phyloP scores from a whole-genome alignment of 768 basidiomycete genomes.

The Tricholoma terreum region DNA sequence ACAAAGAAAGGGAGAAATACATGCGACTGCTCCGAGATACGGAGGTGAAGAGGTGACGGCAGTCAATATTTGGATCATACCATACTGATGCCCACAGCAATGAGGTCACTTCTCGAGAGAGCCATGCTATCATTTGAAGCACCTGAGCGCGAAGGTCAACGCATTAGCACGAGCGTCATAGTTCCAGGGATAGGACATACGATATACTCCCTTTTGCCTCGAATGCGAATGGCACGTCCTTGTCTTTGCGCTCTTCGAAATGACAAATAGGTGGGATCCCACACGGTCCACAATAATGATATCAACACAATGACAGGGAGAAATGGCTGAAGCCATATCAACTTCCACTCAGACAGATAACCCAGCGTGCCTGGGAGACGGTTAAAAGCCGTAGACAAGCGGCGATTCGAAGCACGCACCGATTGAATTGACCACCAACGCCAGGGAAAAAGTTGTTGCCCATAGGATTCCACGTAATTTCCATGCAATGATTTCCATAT shows the following conservation, averaged over 20 bases:
- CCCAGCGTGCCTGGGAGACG: slow-evolving; percentile 30
- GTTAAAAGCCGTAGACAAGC: neutral
- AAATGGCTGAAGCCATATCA: slow-evolving; percentile 31
- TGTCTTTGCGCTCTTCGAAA: slow-evolving; percentile 59
- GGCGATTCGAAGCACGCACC: slow-evolving; percentile 37
- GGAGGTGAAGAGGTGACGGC: slow-evolving; percentile 34
- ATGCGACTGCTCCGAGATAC: slow-evolving; percentile 33
- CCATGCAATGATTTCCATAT: slow-evolving; percentile 62
- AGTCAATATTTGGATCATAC: slow-evolving; percentile 38
- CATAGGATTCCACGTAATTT: slow-evolving; percentile 66
- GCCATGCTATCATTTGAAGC: slow-evolving; percentile 61
- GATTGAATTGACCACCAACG: slow-evolving; percentile 38
- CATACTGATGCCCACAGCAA: slow-evolving; percentile 40
- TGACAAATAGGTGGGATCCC: slow-evolving; percentile 80
- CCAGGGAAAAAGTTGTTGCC: slow-evolving; percentile 43
- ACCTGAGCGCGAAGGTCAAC: slow-evolving; percentile 34
- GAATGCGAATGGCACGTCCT: slow-evolving; percentile 67
- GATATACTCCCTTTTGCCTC: slow-evolving; percentile 60
- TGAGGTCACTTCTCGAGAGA: slow-evolving; percentile 50
- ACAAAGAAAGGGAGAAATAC: slow-evolving; percentile 46
- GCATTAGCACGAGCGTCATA: neutral
- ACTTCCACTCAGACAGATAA: slow-evolving; percentile 23
- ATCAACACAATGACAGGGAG: slow-evolving; percentile 50
- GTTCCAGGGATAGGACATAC: slow-evolving; percentile 36
- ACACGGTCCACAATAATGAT: slow-evolving; percentile 76